Conservation (phyloP, 169 alveolate species). For the Cryptosporidium muris region DNA sequence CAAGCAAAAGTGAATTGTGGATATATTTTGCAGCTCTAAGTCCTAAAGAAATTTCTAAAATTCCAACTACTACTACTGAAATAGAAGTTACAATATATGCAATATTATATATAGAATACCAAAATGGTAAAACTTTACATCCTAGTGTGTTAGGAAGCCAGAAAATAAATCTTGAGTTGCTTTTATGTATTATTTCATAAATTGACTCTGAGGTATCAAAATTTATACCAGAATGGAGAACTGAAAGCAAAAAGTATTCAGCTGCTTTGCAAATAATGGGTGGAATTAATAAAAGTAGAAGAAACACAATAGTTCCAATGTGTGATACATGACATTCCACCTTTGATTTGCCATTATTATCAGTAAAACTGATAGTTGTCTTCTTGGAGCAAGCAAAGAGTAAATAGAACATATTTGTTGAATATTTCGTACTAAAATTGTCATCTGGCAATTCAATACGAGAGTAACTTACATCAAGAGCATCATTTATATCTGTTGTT, state of each 20-base stretch:
- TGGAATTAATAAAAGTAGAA: slow-evolving; percentile 13
- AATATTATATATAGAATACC: slow-evolving; percentile 22
- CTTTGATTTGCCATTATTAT: not conserved
- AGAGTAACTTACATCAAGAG: not conserved
- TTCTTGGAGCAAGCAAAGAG: slow-evolving; percentile 40
- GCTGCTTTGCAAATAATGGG: slow-evolving; percentile 14
- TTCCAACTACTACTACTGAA: slow-evolving; percentile 5
- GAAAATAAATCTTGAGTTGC: not conserved
- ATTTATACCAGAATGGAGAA: not conserved
- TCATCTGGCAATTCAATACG: slow-evolving; percentile 21
- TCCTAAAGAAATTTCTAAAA: slow-evolving; percentile 49
- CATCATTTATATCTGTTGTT: not conserved
- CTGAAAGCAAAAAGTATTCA: slow-evolving; percentile 19
- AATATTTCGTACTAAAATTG: slow-evolving; percentile 30
- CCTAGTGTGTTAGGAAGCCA: slow-evolving; percentile 22
- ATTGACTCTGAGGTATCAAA: not conserved
- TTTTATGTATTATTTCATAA: not conserved
- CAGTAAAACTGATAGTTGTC: not conserved
- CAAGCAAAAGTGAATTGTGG: slow-evolving; percentile 41
- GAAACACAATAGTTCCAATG: slow-evolving; percentile 6
- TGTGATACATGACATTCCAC: slow-evolving; percentile 1
- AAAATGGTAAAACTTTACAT: slow-evolving; percentile 27
- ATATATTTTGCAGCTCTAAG: slow-evolving; percentile 59
- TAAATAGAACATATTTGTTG: slow-evolving; percentile 33
- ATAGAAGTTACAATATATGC: slow-evolving; percentile 11